Evolutionary conservation across 306 rosid genomes (phyloP).

Genomic region (Prunus fruticosa): DNA sequence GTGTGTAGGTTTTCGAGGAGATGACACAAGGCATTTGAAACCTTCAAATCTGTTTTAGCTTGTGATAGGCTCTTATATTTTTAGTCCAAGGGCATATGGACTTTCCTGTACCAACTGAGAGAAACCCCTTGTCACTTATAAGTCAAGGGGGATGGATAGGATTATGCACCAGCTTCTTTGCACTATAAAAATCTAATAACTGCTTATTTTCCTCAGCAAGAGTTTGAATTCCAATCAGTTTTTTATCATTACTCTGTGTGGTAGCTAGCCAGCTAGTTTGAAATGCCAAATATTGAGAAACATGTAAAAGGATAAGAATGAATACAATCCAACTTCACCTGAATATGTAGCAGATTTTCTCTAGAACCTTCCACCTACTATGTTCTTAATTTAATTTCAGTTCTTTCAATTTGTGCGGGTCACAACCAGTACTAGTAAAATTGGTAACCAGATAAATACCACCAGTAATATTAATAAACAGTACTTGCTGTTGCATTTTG

Average conservation of each 20-base stretch:
- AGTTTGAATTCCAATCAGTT: slow-evolving; percentile 6
- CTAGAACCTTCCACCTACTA: not conserved
- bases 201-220: not conserved
- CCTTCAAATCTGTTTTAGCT: not conserved
- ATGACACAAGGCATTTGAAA: slow-evolving; percentile 7
- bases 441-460: too few relatives aligned
- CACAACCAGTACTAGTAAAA: too few relatives aligned
- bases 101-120: slow-evolving; percentile 6
- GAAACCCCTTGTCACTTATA: slow-evolving; percentile 14
- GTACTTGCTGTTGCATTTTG: too few relatives aligned
- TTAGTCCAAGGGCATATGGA: slow-evolving; percentile 7
- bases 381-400: not conserved
- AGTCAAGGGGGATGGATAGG: not conserved
- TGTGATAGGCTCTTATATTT: not conserved
- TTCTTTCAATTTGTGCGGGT: too few relatives aligned
- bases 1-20: slow-evolving; percentile 4
- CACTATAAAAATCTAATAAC: not conserved
- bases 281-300: not conserved
- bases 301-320: not conserved
- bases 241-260: not conserved
- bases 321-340: not conserved
- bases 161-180: slow-evolving; percentile 1
- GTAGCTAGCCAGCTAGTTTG: not conserved
- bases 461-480: too few relatives aligned
- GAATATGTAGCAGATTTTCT: not conserved